Evolutionary conservation across 1,284 basidiomycete genomes (phyloP), one percentile per base, ranked within the genome.

Genomic region (Microbotryomycetes sp.): DNA sequence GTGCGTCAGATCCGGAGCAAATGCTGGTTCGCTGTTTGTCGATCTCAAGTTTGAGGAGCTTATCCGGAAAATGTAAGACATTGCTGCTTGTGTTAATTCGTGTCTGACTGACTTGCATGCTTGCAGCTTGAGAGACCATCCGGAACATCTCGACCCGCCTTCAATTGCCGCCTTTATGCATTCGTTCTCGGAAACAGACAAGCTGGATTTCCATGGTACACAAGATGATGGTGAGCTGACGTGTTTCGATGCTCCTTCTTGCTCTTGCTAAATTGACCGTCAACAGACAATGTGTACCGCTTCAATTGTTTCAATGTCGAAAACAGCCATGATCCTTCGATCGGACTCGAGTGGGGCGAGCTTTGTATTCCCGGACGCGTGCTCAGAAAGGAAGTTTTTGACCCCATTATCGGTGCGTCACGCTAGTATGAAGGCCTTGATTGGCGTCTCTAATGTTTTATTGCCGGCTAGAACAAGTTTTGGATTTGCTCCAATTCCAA

Each of bases 151-250:
- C 23, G 87, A 90, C 71, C 76, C 82, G 1, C 82, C 85, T 13
- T 88, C 85, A 61, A 75, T 89, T 66, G 86, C 86, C 2, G 87
- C 86, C 75, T 90, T 89, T 73, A 87, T 88, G 85, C 85, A 88
- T 69, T 56, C 67, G 0, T 69, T 69, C 41, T 58, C 60, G 41
- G 87, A 90, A 75, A 86, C 86, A n/a, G 87, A 90, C 72, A 90
- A 90, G 73, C 75, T 88, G 55, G 80, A 80, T 29, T 89, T 86
- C 71, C 78, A 75, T 62, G 88, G 88, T 21, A 55, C 48, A 0
- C 74, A 76, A 30, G 88, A 90, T 73, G 88, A 89, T 72, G 82
- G 86, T 86, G 71, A 55, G 81, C 2, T 16, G 41, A 30, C n/a
- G 35, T 41, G 21, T 54, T 47, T 21, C 15, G 7, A 52, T 48